A percentile compares a stretch with the other conserved stretches of the same genome.
phyloP scores from a whole-genome alignment of 768 basidiomycete genomes.

The Steccherinum ochraceum region DNA sequence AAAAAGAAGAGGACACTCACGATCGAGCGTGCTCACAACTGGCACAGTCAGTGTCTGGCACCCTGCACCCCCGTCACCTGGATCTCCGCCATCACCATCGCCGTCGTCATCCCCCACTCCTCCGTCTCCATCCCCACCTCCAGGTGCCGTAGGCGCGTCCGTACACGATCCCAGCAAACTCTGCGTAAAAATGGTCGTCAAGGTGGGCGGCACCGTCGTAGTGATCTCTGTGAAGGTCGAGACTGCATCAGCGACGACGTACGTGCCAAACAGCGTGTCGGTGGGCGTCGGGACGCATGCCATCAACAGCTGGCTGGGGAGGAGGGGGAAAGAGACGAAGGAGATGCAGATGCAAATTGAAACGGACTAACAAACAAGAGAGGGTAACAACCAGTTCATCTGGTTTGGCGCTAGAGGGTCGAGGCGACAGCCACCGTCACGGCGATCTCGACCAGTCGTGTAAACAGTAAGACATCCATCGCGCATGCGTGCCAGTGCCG shows the following conservation, averaged over 20 bases:
- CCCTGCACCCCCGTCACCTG: constrained; percentile 16
- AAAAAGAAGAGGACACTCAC: constrained; percentile 21
- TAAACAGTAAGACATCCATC: too few species aligned
- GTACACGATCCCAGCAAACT: background rate
- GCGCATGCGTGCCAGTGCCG: too few species aligned
- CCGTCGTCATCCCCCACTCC: constrained; percentile 26
- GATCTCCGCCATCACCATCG: constrained; percentile 11
- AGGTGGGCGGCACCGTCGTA: constrained; percentile 23
- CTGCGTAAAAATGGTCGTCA: constrained; percentile 27
- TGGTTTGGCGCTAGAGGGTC: background rate
- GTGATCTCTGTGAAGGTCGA: constrained; percentile 32
- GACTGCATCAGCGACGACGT: constrained; percentile 28
- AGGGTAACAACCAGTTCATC: background rate
- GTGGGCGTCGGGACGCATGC: constrained; percentile 39
- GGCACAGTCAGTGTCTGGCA: constrained; percentile 24
- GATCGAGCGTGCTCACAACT: constrained; percentile 27
- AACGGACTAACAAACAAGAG: background rate
- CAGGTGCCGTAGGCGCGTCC: too few species aligned
- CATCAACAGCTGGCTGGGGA: constrained; percentile 12
- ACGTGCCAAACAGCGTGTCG: constrained; percentile 32
- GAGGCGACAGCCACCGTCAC: background rate
- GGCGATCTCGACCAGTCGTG: background rate
- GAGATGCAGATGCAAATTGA: too few species aligned
- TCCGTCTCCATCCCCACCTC: constrained; percentile 12
- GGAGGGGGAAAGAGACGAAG: constrained; percentile 1